Base-by-base conservation (phyloP, 2,329 filamentous ascomycete species). In the Escovopsis sp. region DNA sequence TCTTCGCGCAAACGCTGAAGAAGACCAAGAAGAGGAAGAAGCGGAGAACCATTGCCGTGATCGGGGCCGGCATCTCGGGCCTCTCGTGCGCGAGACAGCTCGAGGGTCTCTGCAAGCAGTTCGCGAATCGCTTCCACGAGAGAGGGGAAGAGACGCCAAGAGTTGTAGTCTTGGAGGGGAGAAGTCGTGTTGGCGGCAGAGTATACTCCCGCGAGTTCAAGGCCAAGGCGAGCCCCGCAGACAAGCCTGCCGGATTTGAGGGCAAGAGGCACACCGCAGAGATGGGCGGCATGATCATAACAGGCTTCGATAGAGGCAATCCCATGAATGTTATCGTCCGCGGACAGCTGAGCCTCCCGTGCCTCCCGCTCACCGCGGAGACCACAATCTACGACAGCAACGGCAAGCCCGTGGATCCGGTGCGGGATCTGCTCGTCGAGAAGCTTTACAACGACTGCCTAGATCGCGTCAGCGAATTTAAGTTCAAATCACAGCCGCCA, bases 271-370 rank as follows among this genome's bases (percentile, higher is more conserved):
- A 79, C 50, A 96, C 87, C 15, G 90, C 85, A 23, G 90, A 98
- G 55, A 92, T 94, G 77, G 90, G 90, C 19, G 90, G 88, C 37
- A 94, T 98, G 68, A 96, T 98, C 40, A 86, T 98, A 41, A 94
- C 92, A 25, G 90, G 90, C 0, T 98, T 96, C 53, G 86, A 96
- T 45, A 75, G 84, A 44, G 92, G 92, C 14, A 98, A 98, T 48
- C 90, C 90, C 5, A 62, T 98, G 46, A 92, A 94, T 52, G 74
- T 87, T 33, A 75, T 98, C 40, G 77, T 98, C 38, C 78, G 90
- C 45, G 87, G 84, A 13, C 92, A 98, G 56, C 68, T 98, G 33
- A 82, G 80, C 18, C 68, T 98, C 15, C 77, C 77, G 13, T 94
- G 93, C 52, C 85, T 94, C 55, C 67, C 79, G 17, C 65, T 98